These are phyloP conservation scores for Metarhizium brunneum DNA, from an alignment of 2,329 filamentous ascomycete species.

Conservation along the genomic window DNA sequence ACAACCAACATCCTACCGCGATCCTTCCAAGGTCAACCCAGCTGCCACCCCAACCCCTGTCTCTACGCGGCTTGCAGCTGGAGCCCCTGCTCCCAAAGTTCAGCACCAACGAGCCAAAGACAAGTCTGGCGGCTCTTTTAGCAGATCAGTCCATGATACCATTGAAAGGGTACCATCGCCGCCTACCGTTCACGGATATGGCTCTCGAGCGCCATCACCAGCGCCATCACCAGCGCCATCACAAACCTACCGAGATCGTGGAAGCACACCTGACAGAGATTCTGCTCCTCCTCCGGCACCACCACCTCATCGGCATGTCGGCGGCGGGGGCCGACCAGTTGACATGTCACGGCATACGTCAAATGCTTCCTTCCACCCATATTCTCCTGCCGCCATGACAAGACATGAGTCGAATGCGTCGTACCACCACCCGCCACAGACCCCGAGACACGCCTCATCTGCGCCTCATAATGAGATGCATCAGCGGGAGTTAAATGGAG, in stretches of 20 bases:
- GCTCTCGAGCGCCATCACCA: constrained; percentile 22
- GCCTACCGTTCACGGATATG: constrained; percentile 18
- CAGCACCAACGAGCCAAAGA: constrained; percentile 9
- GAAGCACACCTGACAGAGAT: constrained; percentile 27
- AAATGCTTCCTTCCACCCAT: constrained; percentile 24
- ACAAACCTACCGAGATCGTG: constrained; percentile 13
- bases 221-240: constrained; percentile 20
- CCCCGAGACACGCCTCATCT: constrained; percentile 29
- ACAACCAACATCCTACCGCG: constrained; percentile 47
- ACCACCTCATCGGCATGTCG: constrained; percentile 67
- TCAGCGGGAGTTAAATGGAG: constrained; percentile 8
- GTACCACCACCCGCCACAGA: constrained; percentile 17
- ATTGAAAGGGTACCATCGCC: constrained; percentile 11
- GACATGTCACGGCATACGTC: constrained; percentile 24
- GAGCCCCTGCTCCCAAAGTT: constrained; percentile 13
- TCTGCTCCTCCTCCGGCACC: constrained; percentile 75
- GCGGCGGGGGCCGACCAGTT: constrained; percentile 14
- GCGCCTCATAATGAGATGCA: constrained; percentile 27
- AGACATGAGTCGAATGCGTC: constrained; percentile 27
- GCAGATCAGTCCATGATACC: constrained; percentile 11
- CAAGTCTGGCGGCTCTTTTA: constrained; percentile 19
- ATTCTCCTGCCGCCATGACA: constrained; percentile 18
- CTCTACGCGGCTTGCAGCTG: too few relatives aligned
- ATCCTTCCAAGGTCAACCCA: constrained; percentile 24
- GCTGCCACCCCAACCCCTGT: constrained; percentile 10